phyloP scores from a whole-genome alignment of 73 alveolate genomes.

The Paramecium octaurelia region DNA sequence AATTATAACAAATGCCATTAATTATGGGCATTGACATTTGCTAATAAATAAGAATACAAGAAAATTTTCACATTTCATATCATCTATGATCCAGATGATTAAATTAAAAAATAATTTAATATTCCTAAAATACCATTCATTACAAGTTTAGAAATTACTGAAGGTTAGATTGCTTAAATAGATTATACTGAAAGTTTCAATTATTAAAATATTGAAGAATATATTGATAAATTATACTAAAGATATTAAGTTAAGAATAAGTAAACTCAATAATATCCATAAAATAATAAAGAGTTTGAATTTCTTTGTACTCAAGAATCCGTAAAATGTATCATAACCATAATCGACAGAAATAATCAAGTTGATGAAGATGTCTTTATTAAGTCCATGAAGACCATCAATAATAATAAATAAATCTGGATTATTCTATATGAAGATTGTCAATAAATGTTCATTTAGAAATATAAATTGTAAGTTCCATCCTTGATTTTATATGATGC shows the following conservation, averaged over 20 bases:
- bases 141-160: not conserved
- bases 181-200: not conserved
- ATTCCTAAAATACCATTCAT: not conserved
- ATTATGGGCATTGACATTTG: not conserved
- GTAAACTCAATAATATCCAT: not conserved
- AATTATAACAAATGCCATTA: not conserved
- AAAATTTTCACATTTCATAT: not conserved
- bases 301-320: not conserved
- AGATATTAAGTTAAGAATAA: not conserved
- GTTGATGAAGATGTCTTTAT: not conserved
- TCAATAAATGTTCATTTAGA: not conserved
- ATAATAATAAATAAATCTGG: not conserved
- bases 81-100: constrained; percentile 2
- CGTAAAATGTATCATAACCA: not conserved
- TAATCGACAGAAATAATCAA: not conserved
- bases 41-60: not conserved
- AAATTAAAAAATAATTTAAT: not conserved
- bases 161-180: not conserved
- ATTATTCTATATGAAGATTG: not conserved
- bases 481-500: not conserved
- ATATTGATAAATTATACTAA: not conserved
- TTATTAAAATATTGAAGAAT: not conserved
- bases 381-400: not conserved
- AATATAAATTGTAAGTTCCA: not conserved
- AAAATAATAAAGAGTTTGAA: not conserved